These are phyloP conservation scores for Elsinoe perseae DNA, from an alignment of 2,329 filamentous ascomycete species.

Conservation along the genomic window DNA sequence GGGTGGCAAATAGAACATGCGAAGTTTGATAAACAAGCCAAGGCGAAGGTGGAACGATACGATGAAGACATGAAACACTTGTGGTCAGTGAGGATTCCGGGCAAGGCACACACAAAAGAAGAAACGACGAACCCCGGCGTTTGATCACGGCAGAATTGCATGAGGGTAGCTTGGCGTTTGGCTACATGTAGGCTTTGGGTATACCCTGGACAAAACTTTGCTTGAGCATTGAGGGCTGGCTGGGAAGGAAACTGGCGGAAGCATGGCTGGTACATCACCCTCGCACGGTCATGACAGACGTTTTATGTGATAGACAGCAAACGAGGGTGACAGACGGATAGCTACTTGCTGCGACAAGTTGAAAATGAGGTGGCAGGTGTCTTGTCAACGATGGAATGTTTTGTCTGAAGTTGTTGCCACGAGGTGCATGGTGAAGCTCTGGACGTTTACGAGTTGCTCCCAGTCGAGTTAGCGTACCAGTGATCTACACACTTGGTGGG, in stretches of 20 bases:
- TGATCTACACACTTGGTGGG: background rate
- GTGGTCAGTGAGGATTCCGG: conserved; percentile 11
- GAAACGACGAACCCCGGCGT: conserved; percentile 11
- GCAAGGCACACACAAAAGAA: conserved; percentile 11
- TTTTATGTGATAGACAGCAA: background rate
- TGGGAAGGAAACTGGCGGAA: background rate
- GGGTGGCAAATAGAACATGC: conserved; percentile 59
- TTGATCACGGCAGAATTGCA: conserved; percentile 3
- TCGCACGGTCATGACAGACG: background rate
- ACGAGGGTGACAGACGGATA: background rate
- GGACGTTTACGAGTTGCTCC: background rate
- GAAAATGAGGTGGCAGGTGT: conserved; percentile 1
- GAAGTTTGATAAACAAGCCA: conserved; percentile 7
- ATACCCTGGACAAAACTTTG: background rate
- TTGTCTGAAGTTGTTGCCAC: conserved; percentile 6
- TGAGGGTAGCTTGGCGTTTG: background rate
- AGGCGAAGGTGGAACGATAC: conserved; percentile 14
- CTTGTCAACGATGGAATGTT: conserved; percentile 1
- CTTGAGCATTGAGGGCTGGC: background rate
- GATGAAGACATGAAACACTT: conserved; percentile 1
- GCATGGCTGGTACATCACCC: background rate
- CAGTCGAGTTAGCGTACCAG: background rate
- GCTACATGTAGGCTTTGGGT: background rate
- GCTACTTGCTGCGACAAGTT: background rate
- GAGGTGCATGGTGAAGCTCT: background rate